These are phyloP conservation scores for Septoria petroselini DNA, from an alignment of 2,329 filamentous ascomycete species.

Conservation along the genomic window DNA sequence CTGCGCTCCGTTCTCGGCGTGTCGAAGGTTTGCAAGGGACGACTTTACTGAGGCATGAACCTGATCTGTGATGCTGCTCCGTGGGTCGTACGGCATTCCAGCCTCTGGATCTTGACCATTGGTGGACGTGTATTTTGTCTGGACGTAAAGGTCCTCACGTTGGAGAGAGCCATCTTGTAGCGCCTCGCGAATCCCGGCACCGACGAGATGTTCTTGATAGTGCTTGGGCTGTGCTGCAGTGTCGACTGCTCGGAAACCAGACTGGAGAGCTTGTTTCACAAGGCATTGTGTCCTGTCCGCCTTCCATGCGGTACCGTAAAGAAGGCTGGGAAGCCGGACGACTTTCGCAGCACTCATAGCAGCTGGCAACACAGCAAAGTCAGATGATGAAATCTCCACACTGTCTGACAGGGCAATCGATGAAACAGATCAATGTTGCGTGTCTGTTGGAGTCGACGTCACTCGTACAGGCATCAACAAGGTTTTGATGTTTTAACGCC, in stretches of 20 bases:
- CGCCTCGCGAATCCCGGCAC: slow-evolving; percentile 61
- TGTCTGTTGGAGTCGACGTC: no score
- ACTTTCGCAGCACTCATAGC: slow-evolving; percentile 19
- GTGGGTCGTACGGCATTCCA: slow-evolving; percentile 61
- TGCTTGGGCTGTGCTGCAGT: slow-evolving; percentile 73
- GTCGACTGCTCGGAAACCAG: slow-evolving; percentile 71
- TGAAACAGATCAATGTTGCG: slow-evolving; percentile 9
- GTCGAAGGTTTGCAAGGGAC: slow-evolving; percentile 62
- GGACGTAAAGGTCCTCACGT: slow-evolving; percentile 65
- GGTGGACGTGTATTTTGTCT: slow-evolving; percentile 77
- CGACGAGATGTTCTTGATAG: slow-evolving; percentile 71
- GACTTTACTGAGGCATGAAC: slow-evolving; percentile 64
- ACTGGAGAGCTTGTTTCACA: slow-evolving; percentile 64
- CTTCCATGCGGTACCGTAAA: slow-evolving; percentile 90
- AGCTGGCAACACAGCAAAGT: neutral
- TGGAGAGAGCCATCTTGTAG: slow-evolving; percentile 55
- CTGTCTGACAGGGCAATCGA: slow-evolving; percentile 12
- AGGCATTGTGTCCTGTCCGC: slow-evolving; percentile 64
- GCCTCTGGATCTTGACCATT: slow-evolving; percentile 57
- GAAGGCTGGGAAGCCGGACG: slow-evolving; percentile 43
- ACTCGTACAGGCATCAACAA: no score
- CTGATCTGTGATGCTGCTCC: slow-evolving; percentile 59
- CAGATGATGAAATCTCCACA: slow-evolving; percentile 3
- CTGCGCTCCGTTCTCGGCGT: slow-evolving; percentile 36
- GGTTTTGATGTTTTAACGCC: no score